Evolutionary conservation across 495 filamentous ascomycete species (phyloP).

Genomic region (Neurospora sublineolata): DNA sequence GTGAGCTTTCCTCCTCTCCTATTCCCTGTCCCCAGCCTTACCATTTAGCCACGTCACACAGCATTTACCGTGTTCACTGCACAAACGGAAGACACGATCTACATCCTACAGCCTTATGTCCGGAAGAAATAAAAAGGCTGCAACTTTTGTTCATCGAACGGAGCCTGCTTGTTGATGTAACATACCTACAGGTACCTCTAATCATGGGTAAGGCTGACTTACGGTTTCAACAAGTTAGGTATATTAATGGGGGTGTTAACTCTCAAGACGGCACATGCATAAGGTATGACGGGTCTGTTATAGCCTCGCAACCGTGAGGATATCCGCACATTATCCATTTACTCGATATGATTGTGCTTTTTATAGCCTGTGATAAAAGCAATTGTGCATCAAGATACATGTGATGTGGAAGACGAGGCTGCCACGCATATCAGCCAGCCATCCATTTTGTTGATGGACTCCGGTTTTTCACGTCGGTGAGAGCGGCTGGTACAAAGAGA

Average conservation of each 20-base stretch:
- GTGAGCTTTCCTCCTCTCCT: not conserved
- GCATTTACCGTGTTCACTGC: not conserved
- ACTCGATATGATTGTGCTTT: no score
- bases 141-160: not conserved
- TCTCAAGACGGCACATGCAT: not conserved
- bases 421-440: not conserved
- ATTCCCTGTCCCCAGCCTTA: not conserved
- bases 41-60: not conserved
- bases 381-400: not conserved
- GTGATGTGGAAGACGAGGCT: not conserved
- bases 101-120: not conserved
- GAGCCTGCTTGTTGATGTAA: not conserved
- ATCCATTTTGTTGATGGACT: not conserved
- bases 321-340: no score
- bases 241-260: not conserved
- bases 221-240: not conserved
- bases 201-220: not conserved
- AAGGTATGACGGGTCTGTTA: not conserved
- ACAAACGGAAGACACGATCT: not conserved
- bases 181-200: not conserved
- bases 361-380: not conserved
- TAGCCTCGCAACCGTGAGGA: not conserved
- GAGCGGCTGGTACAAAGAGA: not conserved
- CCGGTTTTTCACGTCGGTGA: no score
- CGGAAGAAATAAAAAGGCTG: not conserved